phyloP scores from a whole-genome alignment of 1,139 yeast species.

The Geotrichum candidum region DNA sequence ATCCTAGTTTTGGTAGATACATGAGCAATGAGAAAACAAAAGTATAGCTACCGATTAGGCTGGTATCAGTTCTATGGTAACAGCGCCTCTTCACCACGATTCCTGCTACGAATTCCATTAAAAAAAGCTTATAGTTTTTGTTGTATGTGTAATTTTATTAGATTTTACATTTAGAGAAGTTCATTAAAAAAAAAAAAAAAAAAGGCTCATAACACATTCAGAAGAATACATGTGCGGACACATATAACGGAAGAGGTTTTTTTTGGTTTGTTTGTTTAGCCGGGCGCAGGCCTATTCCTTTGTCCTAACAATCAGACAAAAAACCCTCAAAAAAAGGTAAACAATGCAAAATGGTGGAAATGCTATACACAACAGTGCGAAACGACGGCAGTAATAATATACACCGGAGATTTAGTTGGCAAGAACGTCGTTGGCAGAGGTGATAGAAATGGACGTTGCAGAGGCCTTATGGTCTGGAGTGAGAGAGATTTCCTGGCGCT shows the following conservation, averaged over 20 bases:
- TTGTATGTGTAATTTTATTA: background rate
- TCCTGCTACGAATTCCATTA: background rate
- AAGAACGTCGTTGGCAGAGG: background rate
- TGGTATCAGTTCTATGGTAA: no score
- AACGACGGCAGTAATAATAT: background rate
- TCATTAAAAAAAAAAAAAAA: background rate
- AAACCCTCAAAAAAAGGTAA: background rate
- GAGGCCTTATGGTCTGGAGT: background rate
- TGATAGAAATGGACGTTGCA: background rate
- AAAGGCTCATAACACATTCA: background rate
- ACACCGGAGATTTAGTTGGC: background rate
- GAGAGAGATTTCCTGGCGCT: background rate
- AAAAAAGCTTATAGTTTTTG: background rate
- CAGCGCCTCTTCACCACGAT: background rate
- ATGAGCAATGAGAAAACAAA: no score
- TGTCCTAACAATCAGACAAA: background rate
- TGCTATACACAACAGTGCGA: background rate
- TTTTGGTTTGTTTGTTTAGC: background rate
- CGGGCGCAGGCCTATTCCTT: background rate
- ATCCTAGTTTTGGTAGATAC: no score
- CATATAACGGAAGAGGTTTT: background rate
- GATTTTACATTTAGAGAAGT: background rate
- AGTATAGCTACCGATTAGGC: no score
- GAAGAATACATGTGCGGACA: background rate
- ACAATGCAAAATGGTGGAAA: background rate